Percentiles rank a stretch among this genome's conserved stretches.
Conservation (phyloP, 148 eudicot genomes). For the Rhododendron kiyosumense region DNA sequence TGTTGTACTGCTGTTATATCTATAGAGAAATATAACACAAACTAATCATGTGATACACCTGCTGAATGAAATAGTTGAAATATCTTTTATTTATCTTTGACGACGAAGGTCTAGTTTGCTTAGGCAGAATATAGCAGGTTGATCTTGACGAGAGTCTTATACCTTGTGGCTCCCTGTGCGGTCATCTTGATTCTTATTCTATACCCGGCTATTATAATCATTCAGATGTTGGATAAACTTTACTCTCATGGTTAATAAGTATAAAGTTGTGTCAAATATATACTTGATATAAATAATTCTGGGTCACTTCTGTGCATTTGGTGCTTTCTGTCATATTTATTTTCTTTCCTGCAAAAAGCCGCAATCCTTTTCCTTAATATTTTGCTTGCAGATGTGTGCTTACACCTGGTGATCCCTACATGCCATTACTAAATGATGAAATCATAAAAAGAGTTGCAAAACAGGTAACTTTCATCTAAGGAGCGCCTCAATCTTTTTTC, state of each 20-base stretch:
- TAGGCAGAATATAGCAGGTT: neutral
- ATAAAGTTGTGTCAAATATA: neutral
- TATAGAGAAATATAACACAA: neutral
- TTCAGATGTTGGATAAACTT: neutral
- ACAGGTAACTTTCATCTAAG: conserved; percentile 53
- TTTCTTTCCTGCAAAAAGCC: neutral
- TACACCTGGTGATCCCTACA: conserved; percentile 98
- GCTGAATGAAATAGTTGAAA: neutral
- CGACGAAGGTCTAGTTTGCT: neutral
- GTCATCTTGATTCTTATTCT: neutral
- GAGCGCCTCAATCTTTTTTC: neutral
- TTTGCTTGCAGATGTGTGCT: conserved; percentile 83
- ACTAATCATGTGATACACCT: neutral
- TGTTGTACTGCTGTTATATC: neutral
- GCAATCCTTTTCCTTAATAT: neutral
- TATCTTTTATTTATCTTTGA: conserved; percentile 1
- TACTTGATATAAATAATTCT: neutral
- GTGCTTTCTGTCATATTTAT: neutral
- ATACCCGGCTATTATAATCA: neutral
- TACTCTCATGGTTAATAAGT: neutral
- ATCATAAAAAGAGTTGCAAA: conserved; percentile 72
- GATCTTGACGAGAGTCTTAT: neutral
- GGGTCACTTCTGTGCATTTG: neutral
- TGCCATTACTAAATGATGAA: conserved; percentile 87
- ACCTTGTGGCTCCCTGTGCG: neutral